Base-by-base conservation (phyloP, 2,329 filamentous ascomycete genomes). In the Colletotrichum orbiculare region DNA sequence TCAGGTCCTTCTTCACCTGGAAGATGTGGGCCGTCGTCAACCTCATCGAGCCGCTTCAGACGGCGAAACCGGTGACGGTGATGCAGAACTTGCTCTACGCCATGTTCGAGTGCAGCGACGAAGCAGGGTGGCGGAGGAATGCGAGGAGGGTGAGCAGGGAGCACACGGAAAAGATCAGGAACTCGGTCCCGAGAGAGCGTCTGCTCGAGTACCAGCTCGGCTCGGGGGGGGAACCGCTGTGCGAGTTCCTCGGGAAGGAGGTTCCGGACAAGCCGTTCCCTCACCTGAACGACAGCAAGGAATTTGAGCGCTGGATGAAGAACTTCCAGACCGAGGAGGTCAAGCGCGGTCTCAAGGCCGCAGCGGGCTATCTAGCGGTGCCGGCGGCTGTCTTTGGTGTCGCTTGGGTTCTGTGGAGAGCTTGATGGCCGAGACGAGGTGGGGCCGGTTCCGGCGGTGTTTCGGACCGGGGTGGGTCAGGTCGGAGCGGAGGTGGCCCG, bases 151-250 rank as follows among this genome's bases (percentile, higher is more conserved):
- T 47, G 1, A 60, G 59, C 11, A 15, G 42, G 33, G 53, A 61
- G 9, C 60, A 64, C 13, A 46, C 58, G n/a, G 52, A 25, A 1
- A 54, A 60, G 9, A 47, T 68, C 10, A 35, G 53, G 1, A 9
- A 38, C 10, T 34, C 61, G 4, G 53, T 66, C 5, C 54, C 63
- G 0, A 41, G 37, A 13, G 68, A 70, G n/a, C 67, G 58, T 1
- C 49, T 70, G 12, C 70, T 81, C 6, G 77, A 79, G 41, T 80
- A 74, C 72, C 69, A 73, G 17, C 70, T 77, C 1, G 69, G 73
- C 35, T 74, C 80, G 33, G 78, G 78, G 12, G 81, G 78, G 78
- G 74, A 70, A 45, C 77, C 78, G 3, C 73, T 81, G 6, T 53
- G 47, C 38, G 54, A 70, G 43, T 81, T 81, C 53, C 68, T 80